Evolutionary conservation across 208 protist species (phyloP), one percentile per base, ranked within the genome.

Genomic region (Leishmania guyanensis): DNA sequence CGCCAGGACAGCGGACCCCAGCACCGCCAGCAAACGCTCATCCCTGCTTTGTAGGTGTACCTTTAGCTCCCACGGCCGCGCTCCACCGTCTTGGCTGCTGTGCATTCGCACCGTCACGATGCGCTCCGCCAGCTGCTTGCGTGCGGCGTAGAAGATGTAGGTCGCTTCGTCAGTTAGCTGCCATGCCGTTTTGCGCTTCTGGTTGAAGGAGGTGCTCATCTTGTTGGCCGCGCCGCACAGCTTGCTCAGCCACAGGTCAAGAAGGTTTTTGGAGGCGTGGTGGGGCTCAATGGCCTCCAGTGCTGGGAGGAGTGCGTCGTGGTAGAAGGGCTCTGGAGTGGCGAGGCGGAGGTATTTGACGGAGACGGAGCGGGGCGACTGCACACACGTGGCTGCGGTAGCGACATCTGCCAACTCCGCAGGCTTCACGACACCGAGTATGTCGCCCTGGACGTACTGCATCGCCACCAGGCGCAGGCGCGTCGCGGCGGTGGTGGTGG

Each of bases 231-330:
- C 58, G 22, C 81, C 84, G 56, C 87, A 90, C 14, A 90, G 53
- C 74, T 88, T 90, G 71, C 48, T 81, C 58, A 88, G 81, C 60
- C 80, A 85, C 82, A 86, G 79, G 70, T 86, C 79, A 68, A 84
- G 33, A 33, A 87, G 43, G 29, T 80, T 90, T 54, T 79, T 85
- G 9, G 87, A 90, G n/a, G 84, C 81, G 53, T 78, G 78, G 29
- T 84, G 80, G 17, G 87, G 82, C 66, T 81, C 56, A 51, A 90
- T 88, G 33, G 77, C 81, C 60, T 90, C 87, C 65, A 88, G 43
- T 43, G 84, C 71, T 8, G 87, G 87, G 46, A 90, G 66, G 39
- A 90, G 75, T 6, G 79, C 56, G 54, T 90, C 87, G 62, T 80
- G 69, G 73, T 84, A 88, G 48, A 88, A 60, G 3, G 87, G 66